phyloP scores from a whole-genome alignment of 23 red algal species.

The Gracilaria caudata region DNA sequence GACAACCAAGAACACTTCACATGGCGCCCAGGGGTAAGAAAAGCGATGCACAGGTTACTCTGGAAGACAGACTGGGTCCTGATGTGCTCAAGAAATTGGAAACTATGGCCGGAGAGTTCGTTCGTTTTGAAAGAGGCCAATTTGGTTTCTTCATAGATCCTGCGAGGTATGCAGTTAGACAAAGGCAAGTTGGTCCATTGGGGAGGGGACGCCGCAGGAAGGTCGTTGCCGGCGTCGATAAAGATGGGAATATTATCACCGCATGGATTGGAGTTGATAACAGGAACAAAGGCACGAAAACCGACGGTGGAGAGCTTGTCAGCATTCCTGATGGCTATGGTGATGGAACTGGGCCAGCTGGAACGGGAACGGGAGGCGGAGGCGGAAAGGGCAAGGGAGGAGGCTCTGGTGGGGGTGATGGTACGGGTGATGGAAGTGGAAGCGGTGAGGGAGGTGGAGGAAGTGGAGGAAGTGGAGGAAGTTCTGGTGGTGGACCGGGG shows the following conservation, averaged over 20 bases:
- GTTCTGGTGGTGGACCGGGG: slow-evolving; percentile 15
- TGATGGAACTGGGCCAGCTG: slow-evolving; percentile 65
- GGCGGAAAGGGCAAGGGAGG: slow-evolving; percentile 38
- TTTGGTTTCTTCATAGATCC: slow-evolving; percentile 98
- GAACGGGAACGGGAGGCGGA: slow-evolving; percentile 42
- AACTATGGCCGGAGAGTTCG: slow-evolving; percentile 92
- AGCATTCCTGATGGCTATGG: slow-evolving; percentile 80
- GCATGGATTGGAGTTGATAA: slow-evolving; percentile 89
- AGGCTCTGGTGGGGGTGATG: slow-evolving; percentile 13
- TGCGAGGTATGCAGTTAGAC: slow-evolving; percentile 87
- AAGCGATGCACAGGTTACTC: slow-evolving; percentile 55
- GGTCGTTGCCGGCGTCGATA: slow-evolving; percentile 87
- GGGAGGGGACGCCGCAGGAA: slow-evolving; percentile 76
- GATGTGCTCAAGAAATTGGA: slow-evolving; percentile 91
- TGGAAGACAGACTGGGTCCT: slow-evolving; percentile 87
- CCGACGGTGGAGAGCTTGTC: slow-evolving; percentile 70
- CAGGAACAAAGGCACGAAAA: slow-evolving; percentile 67
- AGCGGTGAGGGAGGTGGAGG: slow-evolving; percentile 23
- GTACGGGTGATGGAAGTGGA: slow-evolving; percentile 1
- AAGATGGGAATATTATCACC: slow-evolving; percentile 92
- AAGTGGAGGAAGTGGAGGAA: slow-evolving; percentile 19
- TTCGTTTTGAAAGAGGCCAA: slow-evolving; percentile 86
- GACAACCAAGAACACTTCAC: not conserved
- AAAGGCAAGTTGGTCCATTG: slow-evolving; percentile 79
- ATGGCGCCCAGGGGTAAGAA: slow-evolving; percentile 63